Conservation (phyloP, 139 green algal species). For the Coccomyxa sp. region DNA sequence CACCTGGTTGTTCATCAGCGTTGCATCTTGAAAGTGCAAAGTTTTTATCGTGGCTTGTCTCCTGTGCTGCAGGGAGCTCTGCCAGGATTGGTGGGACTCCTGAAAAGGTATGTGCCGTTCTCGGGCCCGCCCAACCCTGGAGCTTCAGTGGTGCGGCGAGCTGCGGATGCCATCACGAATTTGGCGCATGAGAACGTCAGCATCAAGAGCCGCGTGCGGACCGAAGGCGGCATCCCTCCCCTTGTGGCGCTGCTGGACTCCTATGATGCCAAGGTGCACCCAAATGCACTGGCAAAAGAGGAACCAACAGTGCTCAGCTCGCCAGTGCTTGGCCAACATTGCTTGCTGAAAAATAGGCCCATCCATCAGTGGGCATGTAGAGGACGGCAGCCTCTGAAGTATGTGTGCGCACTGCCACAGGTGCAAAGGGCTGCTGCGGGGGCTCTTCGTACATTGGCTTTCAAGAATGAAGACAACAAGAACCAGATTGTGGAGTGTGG, state of each 20-base stretch:
- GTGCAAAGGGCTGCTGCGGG: constrained; percentile 79
- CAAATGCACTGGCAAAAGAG: not conserved
- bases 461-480: constrained; percentile 99
- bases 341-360: not conserved
- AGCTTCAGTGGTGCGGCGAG: constrained; percentile 61
- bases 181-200: constrained; percentile 92
- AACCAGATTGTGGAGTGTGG: constrained; percentile 91
- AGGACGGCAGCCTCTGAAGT: too few species aligned
- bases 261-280: constrained; percentile 74
- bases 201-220: constrained; percentile 86
- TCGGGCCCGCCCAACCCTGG: constrained; percentile 17
- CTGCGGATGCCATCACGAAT: constrained; percentile 94
- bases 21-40: too few species aligned
- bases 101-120: constrained; percentile 21
- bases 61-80: constrained; percentile 8
- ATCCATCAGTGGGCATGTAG: too few species aligned
- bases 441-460: constrained; percentile 90
- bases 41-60: too few species aligned
- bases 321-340: too few species aligned
- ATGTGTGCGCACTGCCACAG: not conserved
- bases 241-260: constrained; percentile 82
- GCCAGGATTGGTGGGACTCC: constrained; percentile 17
- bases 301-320: too few species aligned
- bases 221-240: constrained; percentile 87
- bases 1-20: too few species aligned